A percentile compares a stretch with the other conserved stretches of the same genome.
These are phyloP conservation scores for Candida tunisiensis DNA, from an alignment of 1,139 yeast species.

Conservation along the genomic window DNA sequence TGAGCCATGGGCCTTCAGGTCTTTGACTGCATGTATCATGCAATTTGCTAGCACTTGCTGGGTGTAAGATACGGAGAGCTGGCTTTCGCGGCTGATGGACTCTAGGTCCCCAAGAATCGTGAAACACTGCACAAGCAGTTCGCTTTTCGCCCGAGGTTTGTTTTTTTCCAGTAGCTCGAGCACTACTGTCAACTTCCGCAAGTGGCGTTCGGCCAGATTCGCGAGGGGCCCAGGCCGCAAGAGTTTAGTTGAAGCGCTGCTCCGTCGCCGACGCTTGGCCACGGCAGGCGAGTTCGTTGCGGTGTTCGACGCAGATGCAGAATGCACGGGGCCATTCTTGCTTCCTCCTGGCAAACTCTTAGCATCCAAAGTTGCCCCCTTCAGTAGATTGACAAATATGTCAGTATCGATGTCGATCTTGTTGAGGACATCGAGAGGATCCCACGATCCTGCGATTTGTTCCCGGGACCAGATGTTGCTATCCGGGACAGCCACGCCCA, in stretches of 20 bases:
- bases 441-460: constrained; percentile 1
- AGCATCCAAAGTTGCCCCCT: too few species aligned
- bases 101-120: constrained; percentile 70
- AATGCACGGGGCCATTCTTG: too few species aligned
- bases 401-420: too few species aligned
- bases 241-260: constrained; percentile 61
- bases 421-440: too few species aligned
- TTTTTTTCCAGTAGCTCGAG: constrained; percentile 58
- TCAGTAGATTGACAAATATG: too few species aligned
- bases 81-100: constrained; percentile 79
- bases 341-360: too few species aligned
- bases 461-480: constrained; percentile 10
- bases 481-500: constrained; percentile 36
- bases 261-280: constrained; percentile 43
- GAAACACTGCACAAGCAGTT: constrained; percentile 35
- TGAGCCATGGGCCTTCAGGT: constrained; percentile 10
- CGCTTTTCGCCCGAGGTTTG: constrained; percentile 20
- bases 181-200: constrained; percentile 61
- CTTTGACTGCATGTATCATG: constrained; percentile 53
- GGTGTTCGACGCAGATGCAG: too few species aligned
- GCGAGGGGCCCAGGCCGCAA: constrained; percentile 61
- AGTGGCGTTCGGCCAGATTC: constrained; percentile 57
- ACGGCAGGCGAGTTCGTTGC: constrained; percentile 13
- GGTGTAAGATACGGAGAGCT: constrained; percentile 76
- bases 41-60: constrained; percentile 85